Conservation (phyloP, 345 rosid species). For the Nasturtium officinale region DNA sequence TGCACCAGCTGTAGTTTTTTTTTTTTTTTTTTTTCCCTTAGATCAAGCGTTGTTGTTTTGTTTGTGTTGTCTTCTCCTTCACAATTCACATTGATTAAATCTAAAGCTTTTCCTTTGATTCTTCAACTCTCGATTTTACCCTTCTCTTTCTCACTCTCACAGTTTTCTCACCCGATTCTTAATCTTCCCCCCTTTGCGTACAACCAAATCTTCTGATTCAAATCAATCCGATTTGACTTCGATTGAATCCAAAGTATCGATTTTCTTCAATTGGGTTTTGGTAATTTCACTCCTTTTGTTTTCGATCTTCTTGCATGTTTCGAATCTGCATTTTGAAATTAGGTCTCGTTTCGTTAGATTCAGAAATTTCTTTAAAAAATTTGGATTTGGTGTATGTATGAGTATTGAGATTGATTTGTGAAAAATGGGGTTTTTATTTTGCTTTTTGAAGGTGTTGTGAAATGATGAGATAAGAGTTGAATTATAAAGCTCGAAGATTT, state of each 20-base stretch:
- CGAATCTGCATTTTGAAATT: conserved; percentile 36
- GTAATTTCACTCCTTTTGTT: background rate
- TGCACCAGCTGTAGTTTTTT: conserved; percentile 38
- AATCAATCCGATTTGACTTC: conserved; percentile 32
- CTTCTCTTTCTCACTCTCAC: conserved; percentile 30
- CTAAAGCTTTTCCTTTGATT: conserved; percentile 34
- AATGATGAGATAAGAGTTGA: conserved; percentile 31
- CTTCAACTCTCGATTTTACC: conserved; percentile 21
- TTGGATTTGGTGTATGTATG: conserved; percentile 9
- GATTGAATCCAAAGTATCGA: conserved; percentile 5
- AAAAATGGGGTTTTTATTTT: background rate
- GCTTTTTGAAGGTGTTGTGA: background rate
- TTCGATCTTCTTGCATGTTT: conserved; percentile 17
- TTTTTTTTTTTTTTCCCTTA: background rate
- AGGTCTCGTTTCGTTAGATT: background rate
- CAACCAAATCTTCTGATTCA: conserved; percentile 5
- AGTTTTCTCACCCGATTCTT: conserved; percentile 31
- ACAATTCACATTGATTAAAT: conserved; percentile 37
- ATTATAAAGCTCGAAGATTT: background rate
- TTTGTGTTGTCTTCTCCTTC: conserved; percentile 24
- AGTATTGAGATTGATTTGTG: conserved; percentile 15
- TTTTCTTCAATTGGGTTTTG: background rate
- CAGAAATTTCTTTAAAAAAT: background rate
- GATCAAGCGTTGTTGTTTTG: conserved; percentile 31
- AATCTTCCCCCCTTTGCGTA: conserved; percentile 34